These are phyloP conservation scores for Claviceps pazoutovae DNA, from an alignment of 2,329 filamentous ascomycete genomes.

Conservation along the genomic window DNA sequence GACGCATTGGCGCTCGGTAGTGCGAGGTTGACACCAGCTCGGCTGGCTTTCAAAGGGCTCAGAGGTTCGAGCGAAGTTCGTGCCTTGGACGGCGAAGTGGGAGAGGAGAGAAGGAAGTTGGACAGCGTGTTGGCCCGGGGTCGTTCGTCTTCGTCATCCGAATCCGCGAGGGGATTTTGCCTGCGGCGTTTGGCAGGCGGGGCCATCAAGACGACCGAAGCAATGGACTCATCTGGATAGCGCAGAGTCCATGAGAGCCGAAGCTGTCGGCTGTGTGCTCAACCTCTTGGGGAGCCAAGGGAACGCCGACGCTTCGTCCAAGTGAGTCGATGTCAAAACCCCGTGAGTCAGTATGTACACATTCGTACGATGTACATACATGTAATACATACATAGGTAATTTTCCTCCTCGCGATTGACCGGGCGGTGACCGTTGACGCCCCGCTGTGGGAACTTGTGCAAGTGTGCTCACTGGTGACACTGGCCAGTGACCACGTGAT, in stretches of 20 bases:
- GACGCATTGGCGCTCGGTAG: constrained; percentile 7
- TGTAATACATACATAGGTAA: too few relatives aligned
- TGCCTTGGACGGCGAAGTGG: constrained; percentile 24
- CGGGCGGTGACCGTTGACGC: too few relatives aligned
- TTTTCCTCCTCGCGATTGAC: too few relatives aligned
- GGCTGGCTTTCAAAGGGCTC: constrained; percentile 25
- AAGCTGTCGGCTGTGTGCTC: neutral
- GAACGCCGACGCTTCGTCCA: neutral
- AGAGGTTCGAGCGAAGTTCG: constrained; percentile 23
- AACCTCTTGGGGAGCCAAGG: neutral
- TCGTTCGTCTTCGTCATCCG: constrained; percentile 35
- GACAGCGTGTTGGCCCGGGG: constrained; percentile 31
- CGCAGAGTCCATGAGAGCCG: constrained; percentile 11
- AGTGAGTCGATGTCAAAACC: neutral
- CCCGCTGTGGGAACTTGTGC: too few relatives aligned
- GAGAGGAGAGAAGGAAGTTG: constrained; percentile 41
- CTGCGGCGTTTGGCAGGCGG: constrained; percentile 45
- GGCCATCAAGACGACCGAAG: constrained; percentile 33
- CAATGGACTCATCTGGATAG: constrained; percentile 15
- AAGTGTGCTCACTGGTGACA: too few relatives aligned
- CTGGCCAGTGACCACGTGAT: too few relatives aligned
- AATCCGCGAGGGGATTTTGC: constrained; percentile 38
- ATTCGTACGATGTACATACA: too few relatives aligned
- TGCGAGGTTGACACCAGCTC: constrained; percentile 2
- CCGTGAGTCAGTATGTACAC: neutral